Evolutionary conservation across 306 rosid species (phyloP), one percentile per base, ranked within the genome.

Genomic region (Carpinus fangiana): DNA sequence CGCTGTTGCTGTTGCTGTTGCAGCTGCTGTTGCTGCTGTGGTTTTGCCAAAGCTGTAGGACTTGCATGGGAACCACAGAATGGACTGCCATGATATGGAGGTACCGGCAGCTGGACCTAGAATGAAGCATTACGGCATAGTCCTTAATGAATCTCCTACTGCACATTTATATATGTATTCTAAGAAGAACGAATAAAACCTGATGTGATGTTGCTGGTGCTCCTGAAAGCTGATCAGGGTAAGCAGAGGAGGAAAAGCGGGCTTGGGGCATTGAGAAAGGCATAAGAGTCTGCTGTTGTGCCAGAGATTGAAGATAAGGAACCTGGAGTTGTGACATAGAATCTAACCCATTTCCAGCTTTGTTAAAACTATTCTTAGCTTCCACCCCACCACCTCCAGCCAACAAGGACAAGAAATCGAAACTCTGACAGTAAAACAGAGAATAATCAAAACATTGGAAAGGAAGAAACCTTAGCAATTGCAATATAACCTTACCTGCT

Each of bases 361-460:
- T 86, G 71, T 81, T 74, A 70, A 71, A 50, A 52, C 74, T 56
- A 18, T 81, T 79, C 55, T 80, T 84, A 7, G 76, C 86, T 77
- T 86, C 85, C 47, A 81, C 65, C 23, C 82, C 87, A 68, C 87
- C 75, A 76, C 70, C 88, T 84, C 83, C 90, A 41, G 85, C 51
- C 16, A 91, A 82, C 75, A 90, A 73, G 70, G 92, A 82, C 84
- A 88, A 84, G 87, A 88, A 85, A 70, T 89, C 90, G 76, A 88
- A 83, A 80, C 54, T 76, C 98, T 89, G 97, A 87, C 75, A 43
- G 64, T 81, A 53, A 79, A 55, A 26, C 31, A 76, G 61, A 74
- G 36, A 76, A 57, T 66, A 54, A 81, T 83, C 46, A 87, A 83
- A 65, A 45, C 31, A 74, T 41, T 47, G 77, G 56, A 18, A 76